Percentiles rank a stretch among this genome's conserved stretches.
Conservation (phyloP, 352 stramenopile genomes). For the Saprolegnia diclina region DNA sequence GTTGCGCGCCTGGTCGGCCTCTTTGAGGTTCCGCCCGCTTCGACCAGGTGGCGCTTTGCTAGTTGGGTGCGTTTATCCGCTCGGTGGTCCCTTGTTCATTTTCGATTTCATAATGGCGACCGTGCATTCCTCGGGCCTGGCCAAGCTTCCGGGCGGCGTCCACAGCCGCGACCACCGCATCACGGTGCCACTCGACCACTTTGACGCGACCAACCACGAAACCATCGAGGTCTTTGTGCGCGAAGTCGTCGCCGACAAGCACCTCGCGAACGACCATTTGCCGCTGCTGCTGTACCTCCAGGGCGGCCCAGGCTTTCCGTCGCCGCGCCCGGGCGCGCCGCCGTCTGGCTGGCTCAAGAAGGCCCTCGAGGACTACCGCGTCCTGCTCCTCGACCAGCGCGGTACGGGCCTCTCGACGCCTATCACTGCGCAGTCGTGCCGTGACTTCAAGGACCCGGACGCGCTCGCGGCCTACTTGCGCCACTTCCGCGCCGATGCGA, state of each 20-base stretch:
- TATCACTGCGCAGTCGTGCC: slow-evolving; percentile 44
- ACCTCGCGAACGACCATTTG: neutral
- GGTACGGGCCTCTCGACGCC: slow-evolving; percentile 54
- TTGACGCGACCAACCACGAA: neutral
- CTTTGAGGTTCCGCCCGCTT: too few relatives aligned
- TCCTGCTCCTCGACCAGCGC: slow-evolving; percentile 72
- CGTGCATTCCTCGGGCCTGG: neutral
- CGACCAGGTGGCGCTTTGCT: too few relatives aligned
- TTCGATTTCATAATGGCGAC: neutral
- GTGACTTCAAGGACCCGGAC: neutral
- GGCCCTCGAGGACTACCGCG: slow-evolving; percentile 40
- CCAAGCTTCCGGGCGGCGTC: slow-evolving; percentile 10
- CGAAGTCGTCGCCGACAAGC: slow-evolving; percentile 17
- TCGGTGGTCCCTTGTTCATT: too few relatives aligned
- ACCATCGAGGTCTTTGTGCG: slow-evolving; percentile 10
- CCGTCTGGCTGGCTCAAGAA: slow-evolving; percentile 37
- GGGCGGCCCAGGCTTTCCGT: slow-evolving; percentile 37
- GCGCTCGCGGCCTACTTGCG: slow-evolving; percentile 41
- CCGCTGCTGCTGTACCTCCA: slow-evolving; percentile 50
- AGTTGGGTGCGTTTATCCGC: too few relatives aligned
- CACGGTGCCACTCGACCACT: slow-evolving; percentile 8
- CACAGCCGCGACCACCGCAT: slow-evolving; percentile 6
- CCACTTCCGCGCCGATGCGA: slow-evolving; percentile 58
- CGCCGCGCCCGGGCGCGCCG: slow-evolving; percentile 26
- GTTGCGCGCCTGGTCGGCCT: too few relatives aligned